Percentiles rank a stretch among this genome's conserved stretches.
These are phyloP conservation scores for Chrysanthemum lavandulifolium DNA, from an alignment of 129 eudicot species.

Conservation along the genomic window DNA sequence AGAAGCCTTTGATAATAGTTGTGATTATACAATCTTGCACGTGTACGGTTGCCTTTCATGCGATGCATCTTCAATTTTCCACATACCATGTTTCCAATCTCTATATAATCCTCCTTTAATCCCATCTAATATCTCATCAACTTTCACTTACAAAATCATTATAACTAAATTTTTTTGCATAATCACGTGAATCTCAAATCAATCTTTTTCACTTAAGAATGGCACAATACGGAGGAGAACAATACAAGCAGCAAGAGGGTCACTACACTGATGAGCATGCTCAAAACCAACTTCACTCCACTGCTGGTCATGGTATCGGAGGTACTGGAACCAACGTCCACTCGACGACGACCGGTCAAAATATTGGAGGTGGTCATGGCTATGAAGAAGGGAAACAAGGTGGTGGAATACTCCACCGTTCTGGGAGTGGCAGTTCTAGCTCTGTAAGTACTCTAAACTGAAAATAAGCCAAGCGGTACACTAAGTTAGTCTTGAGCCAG, in stretches of 20 bases:
- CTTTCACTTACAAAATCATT: neutral
- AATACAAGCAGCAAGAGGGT: slow-evolving; percentile 20
- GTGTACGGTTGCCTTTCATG: slow-evolving; percentile 32
- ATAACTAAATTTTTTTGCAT: neutral
- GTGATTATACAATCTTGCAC: slow-evolving; percentile 20
- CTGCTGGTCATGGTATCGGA: slow-evolving; percentile 13
- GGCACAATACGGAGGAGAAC: slow-evolving; percentile 37
- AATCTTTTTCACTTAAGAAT: neutral
- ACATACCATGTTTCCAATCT: slow-evolving; percentile 7
- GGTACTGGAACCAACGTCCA: slow-evolving; percentile 25
- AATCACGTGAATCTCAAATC: neutral
- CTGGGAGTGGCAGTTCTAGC: slow-evolving; percentile 70
- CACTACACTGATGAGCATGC: slow-evolving; percentile 2
- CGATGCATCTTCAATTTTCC: slow-evolving; percentile 19
- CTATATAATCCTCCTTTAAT: slow-evolving; percentile 21
- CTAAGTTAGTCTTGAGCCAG: too few species aligned
- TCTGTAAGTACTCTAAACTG: slow-evolving; percentile 34
- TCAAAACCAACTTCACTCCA: slow-evolving; percentile 31
- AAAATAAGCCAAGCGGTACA: too few species aligned
- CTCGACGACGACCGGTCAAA: neutral
- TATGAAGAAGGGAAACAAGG: slow-evolving; percentile 26
- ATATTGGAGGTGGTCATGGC: slow-evolving; percentile 19
- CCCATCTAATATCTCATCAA: slow-evolving; percentile 26
- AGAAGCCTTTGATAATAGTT: neutral
- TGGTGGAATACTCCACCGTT: slow-evolving; percentile 45